Evolutionary conservation across 2,329 filamentous ascomycete species (phyloP).

Genomic region (Talaromyces marneffei): DNA sequence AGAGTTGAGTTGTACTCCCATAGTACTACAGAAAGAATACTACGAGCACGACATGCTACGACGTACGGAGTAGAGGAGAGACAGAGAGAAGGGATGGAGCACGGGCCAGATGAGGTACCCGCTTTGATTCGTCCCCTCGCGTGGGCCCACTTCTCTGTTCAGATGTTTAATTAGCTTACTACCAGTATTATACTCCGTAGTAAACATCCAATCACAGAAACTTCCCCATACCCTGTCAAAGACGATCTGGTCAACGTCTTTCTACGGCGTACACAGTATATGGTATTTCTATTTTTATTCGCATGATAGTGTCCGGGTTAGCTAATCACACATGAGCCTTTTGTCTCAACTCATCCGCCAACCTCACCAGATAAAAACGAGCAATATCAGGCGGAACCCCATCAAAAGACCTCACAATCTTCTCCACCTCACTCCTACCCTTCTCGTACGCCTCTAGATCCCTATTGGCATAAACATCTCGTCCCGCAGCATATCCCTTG

Average conservation of each 20-base stretch:
- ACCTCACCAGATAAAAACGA: slow-evolving; percentile 68
- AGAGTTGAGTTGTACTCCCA: too few species aligned
- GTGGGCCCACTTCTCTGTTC: neutral
- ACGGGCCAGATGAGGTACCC: neutral
- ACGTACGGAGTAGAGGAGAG: too few species aligned
- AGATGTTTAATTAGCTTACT: too few species aligned
- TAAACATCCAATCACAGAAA: neutral
- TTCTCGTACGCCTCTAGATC: slow-evolving; percentile 82
- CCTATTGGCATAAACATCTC: slow-evolving; percentile 82
- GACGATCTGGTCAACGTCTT: neutral
- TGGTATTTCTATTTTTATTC: neutral
- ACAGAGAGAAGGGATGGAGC: neutral
- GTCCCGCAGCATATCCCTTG: slow-evolving; percentile 62
- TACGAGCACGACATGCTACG: too few species aligned
- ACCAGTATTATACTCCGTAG: too few species aligned
- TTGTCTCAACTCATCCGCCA: slow-evolving; percentile 61
- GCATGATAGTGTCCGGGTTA: neutral
- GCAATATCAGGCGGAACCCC: slow-evolving; percentile 60
- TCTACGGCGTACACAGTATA: too few species aligned
- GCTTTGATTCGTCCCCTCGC: neutral
- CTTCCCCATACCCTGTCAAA: neutral
- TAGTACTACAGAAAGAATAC: too few species aligned
- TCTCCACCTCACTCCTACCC: slow-evolving; percentile 64
- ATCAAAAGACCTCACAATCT: slow-evolving; percentile 47
- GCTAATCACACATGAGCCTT: slow-evolving; percentile 21